Percentiles rank a stretch among this genome's conserved stretches.
Conservation (phyloP, 2,329 filamentous ascomycete genomes). For the Diplodia seriata region DNA sequence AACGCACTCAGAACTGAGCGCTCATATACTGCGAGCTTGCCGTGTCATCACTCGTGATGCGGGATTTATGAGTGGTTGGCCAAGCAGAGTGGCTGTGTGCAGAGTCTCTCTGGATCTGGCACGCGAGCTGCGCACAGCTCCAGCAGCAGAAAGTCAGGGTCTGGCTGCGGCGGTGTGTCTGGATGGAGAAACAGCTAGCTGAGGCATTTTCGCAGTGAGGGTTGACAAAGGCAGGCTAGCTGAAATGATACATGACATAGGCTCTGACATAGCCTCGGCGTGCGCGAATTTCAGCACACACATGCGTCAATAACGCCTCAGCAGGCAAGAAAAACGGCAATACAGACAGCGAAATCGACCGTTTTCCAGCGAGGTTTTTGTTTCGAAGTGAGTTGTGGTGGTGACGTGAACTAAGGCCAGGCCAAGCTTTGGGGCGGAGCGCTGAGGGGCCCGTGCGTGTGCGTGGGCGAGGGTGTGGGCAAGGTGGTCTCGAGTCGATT, state of each 20-base stretch:
- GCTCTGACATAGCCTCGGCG: neutral
- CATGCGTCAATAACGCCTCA: neutral
- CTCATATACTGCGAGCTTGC: slow-evolving; percentile 3
- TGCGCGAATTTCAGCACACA: slow-evolving; percentile 13
- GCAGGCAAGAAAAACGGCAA: neutral
- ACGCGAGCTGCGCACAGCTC: too few relatives aligned
- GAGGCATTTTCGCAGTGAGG: slow-evolving; percentile 26
- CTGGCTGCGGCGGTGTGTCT: slow-evolving; percentile 14
- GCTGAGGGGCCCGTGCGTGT: neutral
- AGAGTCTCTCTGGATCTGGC: too few relatives aligned
- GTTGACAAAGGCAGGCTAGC: slow-evolving; percentile 22
- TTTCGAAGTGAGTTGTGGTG: neutral
- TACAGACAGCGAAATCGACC: neutral
- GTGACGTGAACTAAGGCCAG: slow-evolving; percentile 2
- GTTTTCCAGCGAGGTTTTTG: neutral
- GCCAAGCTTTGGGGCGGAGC: slow-evolving; percentile 17
- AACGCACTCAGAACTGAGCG: neutral
- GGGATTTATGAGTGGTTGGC: slow-evolving; percentile 3
- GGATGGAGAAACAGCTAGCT: slow-evolving; percentile 7
- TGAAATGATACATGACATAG: slow-evolving; percentile 26
- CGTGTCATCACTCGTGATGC: slow-evolving; percentile 5
- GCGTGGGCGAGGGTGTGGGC: slow-evolving; percentile 1
- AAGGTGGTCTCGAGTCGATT: slow-evolving; percentile 12
- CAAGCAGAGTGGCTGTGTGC: slow-evolving; percentile 9
- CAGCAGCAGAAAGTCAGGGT: neutral